phyloP scores from a whole-genome alignment of 306 rosid species.

The Cucurbita moschata region DNA sequence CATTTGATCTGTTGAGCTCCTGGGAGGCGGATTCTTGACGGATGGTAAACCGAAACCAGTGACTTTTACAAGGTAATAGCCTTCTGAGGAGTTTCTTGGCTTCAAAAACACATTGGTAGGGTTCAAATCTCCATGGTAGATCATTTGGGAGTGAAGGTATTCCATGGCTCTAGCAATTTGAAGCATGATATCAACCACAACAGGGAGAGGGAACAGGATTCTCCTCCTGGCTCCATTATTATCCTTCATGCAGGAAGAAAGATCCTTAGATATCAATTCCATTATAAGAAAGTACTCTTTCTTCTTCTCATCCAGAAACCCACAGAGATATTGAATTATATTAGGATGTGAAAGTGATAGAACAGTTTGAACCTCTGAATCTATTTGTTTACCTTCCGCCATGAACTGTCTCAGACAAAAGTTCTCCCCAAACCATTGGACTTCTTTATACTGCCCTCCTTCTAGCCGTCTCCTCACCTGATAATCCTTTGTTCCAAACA shows the following conservation, averaged over 20 bases:
- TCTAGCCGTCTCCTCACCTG: conserved; percentile 55
- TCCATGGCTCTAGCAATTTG: conserved; percentile 89
- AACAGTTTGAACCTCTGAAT: conserved; percentile 35
- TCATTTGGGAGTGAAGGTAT: conserved; percentile 54
- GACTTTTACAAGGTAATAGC: conserved; percentile 62
- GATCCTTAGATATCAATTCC: conserved; percentile 71
- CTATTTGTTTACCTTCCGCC: conserved; percentile 29
- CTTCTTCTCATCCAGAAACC: conserved; percentile 61
- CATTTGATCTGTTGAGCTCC: conserved; percentile 20
- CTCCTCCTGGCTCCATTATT: conserved; percentile 59
- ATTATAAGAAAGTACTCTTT: conserved; percentile 53
- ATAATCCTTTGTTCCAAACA: conserved; percentile 49
- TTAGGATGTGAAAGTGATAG: conserved; percentile 67
- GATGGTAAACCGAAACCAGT: conserved; percentile 53
- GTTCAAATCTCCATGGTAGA: conserved; percentile 69
- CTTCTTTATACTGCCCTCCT: conserved; percentile 57
- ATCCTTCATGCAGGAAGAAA: conserved; percentile 56
- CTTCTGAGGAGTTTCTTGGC: conserved; percentile 50
- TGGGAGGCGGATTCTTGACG: background rate
- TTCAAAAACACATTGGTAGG: conserved; percentile 48
- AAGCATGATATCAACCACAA: conserved; percentile 80
- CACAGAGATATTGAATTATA: conserved; percentile 52
- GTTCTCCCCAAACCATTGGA: conserved; percentile 77
- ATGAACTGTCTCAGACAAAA: conserved; percentile 58
- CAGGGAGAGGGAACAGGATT: conserved; percentile 53